phyloP scores from a whole-genome alignment of 1,139 yeast species.

The Pichia sp. region DNA sequence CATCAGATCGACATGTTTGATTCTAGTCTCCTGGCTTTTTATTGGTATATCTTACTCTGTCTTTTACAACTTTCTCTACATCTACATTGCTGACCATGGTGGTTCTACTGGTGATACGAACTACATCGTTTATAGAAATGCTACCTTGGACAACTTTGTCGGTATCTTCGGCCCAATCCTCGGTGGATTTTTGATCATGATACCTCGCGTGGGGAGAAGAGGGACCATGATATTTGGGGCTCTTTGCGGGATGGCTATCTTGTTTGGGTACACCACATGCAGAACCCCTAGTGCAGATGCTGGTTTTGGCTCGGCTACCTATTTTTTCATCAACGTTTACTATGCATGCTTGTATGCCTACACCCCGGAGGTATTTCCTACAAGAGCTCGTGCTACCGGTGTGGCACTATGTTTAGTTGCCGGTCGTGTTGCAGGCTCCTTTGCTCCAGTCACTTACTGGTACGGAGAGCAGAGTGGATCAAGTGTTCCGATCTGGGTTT shows the following conservation, averaged over 20 bases:
- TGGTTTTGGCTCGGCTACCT: conserved; percentile 50
- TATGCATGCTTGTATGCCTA: conserved; percentile 55
- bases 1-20: conserved; percentile 39
- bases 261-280: conserved; percentile 56
- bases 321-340: conserved; percentile 48
- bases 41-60: conserved; percentile 52
- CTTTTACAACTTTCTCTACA: conserved; percentile 49
- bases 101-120: conserved; percentile 40
- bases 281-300: conserved; percentile 48
- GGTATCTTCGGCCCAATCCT: conserved; percentile 57
- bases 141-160: conserved; percentile 46
- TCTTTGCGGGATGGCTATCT: conserved; percentile 46
- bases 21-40: conserved; percentile 46
- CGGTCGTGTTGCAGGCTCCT: conserved; percentile 45
- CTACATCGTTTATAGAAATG: conserved; percentile 47
- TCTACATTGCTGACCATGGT: conserved; percentile 45
- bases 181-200: conserved; percentile 44
- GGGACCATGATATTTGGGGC: conserved; percentile 57
- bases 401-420: conserved; percentile 48
- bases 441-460: conserved; percentile 49
- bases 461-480: conserved; percentile 42
- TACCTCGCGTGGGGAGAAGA: conserved; percentile 50
- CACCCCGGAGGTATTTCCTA: conserved; percentile 58
- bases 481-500: conserved; percentile 53
- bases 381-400: conserved; percentile 54